Percentiles rank a stretch among this genome's conserved stretches.
phyloP scores from a whole-genome alignment of 495 filamentous ascomycete genomes.

The Penicillium samsonianum region DNA sequence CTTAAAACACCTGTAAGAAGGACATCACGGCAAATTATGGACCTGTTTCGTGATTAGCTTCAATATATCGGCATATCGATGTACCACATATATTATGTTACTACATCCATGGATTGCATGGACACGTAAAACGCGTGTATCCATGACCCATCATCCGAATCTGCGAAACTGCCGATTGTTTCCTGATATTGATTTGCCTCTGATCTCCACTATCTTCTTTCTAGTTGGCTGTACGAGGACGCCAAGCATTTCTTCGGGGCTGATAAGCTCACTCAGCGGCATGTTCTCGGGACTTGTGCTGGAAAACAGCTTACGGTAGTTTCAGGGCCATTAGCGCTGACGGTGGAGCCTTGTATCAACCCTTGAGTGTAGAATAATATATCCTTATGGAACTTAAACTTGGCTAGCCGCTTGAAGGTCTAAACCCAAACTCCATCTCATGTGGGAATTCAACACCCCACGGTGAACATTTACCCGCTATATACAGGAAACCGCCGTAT shows the following conservation, averaged over 20 bases:
- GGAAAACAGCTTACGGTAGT: slow-evolving; percentile 10
- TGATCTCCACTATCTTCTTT: neutral
- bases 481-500: neutral
- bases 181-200: slow-evolving; percentile 9
- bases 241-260: slow-evolving; percentile 2
- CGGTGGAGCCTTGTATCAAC: slow-evolving; percentile 18
- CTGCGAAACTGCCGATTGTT: neutral
- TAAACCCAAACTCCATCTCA: neutral
- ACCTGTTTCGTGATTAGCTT: neutral
- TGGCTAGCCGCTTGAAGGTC: neutral
- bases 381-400: neutral
- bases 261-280: neutral
- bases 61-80: neutral
- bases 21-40: neutral
- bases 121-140: neutral
- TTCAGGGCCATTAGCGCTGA: slow-evolving; percentile 11
- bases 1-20: neutral
- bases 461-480: neutral
- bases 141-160: neutral
- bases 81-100: too few species aligned
- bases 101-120: neutral
- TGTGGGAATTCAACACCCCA: neutral
- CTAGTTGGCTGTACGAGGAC: neutral
- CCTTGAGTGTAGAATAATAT: neutral
- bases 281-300: neutral